Conservation (phyloP, 371 early-diverging fungal genomes). For the Syncephalastrum contaminatum region DNA sequence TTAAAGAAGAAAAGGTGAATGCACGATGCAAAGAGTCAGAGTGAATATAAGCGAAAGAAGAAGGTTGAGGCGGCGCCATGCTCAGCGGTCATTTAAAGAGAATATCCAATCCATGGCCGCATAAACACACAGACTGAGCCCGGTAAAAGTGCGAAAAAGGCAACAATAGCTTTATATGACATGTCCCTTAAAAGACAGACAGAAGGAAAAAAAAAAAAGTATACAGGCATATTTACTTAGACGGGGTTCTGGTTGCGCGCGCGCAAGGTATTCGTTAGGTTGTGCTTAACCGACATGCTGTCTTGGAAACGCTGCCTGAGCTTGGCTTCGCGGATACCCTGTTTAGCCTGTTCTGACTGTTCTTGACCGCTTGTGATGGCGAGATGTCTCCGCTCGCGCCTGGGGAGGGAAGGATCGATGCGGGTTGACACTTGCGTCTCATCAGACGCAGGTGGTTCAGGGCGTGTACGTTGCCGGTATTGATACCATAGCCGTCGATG, state of each 20-base stretch:
- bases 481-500: conserved; percentile 77
- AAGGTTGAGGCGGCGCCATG: no score
- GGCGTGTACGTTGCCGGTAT: conserved; percentile 69
- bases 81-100: no score
- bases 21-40: neutral
- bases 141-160: no score
- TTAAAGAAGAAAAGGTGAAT: conserved; percentile 2
- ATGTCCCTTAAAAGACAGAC: no score
- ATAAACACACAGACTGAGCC: no score
- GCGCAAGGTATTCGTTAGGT: conserved; percentile 13
- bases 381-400: conserved; percentile 18
- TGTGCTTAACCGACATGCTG: conserved; percentile 14
- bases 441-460: conserved; percentile 3
- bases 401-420: conserved; percentile 5
- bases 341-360: neutral
- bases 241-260: conserved; percentile 17
- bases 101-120: no score
- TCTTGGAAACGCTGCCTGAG: conserved; percentile 11
- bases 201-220: no score
- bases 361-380: conserved; percentile 15
- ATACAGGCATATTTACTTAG: conserved; percentile 1
- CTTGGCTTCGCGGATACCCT: conserved; percentile 12
- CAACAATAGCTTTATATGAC: no score
- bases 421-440: conserved; percentile 1
- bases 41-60: no score